Percentiles rank a stretch among this genome's conserved stretches.
Conservation (phyloP, 805 yeast species). For the Ogataea methanolica region DNA sequence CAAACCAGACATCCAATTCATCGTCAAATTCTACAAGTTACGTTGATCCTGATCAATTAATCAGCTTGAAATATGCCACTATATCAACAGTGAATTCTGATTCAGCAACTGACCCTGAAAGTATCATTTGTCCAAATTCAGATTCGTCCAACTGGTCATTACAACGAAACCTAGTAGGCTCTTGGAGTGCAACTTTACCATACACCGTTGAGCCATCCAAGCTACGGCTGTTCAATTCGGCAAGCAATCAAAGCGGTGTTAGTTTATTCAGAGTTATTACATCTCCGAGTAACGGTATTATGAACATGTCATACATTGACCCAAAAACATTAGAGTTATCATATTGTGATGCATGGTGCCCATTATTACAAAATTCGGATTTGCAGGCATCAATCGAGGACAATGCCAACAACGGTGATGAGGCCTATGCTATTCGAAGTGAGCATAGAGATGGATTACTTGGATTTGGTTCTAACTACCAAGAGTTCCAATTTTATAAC, state of each 20-base stretch:
- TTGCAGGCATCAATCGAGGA: conserved; percentile 20
- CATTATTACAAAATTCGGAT: conserved; percentile 44
- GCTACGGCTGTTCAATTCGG: conserved; percentile 65
- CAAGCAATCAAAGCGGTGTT: conserved; percentile 38
- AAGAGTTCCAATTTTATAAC: conserved; percentile 81
- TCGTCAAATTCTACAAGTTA: conserved; percentile 33
- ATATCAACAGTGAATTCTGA: conserved; percentile 45
- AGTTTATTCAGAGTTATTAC: conserved; percentile 69
- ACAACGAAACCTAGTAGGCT: conserved; percentile 45
- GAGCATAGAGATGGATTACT: conserved; percentile 17
- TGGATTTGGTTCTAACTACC: conserved; percentile 47
- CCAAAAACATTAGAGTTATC: conserved; percentile 54
- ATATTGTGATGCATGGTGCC: conserved; percentile 88
- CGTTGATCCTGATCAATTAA: conserved; percentile 52
- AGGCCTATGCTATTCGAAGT: conserved; percentile 11
- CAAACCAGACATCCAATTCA: conserved; percentile 20
- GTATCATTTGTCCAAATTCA: conserved; percentile 56
- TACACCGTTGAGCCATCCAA: conserved; percentile 60
- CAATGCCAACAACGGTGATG: conserved; percentile 1
- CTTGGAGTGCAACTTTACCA: conserved; percentile 62
- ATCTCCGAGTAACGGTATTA: conserved; percentile 77
- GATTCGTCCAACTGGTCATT: conserved; percentile 48
- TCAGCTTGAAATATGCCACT: conserved; percentile 53
- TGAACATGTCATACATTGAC: conserved; percentile 85
- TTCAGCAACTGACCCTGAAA: conserved; percentile 24